Evolutionary conservation across 2,329 filamentous ascomycete species (phyloP).

Genomic region (Parastagonospora nodorum): DNA sequence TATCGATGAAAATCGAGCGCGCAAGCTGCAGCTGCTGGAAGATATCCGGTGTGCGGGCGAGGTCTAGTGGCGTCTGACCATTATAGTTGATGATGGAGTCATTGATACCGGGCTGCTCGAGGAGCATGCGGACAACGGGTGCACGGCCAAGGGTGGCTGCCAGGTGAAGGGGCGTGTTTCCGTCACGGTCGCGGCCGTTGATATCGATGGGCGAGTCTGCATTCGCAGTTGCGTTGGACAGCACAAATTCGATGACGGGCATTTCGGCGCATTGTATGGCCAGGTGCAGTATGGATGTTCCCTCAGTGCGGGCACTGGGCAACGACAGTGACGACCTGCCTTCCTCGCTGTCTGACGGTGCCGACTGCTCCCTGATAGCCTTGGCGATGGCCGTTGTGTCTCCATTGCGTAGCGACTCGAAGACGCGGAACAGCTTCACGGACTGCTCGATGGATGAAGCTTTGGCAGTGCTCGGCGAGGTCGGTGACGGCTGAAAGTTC

Average conservation of each 20-base stretch:
- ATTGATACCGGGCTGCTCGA: conserved; percentile 84
- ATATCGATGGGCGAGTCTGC: conserved; percentile 73
- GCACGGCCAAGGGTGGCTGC: conserved; percentile 82
- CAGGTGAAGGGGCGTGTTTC: conserved; percentile 90
- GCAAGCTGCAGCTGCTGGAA: conserved; percentile 93
- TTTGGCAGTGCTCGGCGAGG: conserved; percentile 37
- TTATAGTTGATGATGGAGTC: conserved; percentile 85
- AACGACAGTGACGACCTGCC: conserved; percentile 57
- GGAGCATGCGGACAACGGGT: conserved; percentile 78
- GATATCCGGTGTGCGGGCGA: conserved; percentile 90
- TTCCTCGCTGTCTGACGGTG: conserved; percentile 54
- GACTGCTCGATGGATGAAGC: conserved; percentile 78
- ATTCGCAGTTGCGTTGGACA: conserved; percentile 63
- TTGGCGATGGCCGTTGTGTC: conserved; percentile 90
- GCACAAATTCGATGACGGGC: conserved; percentile 90
- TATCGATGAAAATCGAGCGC: conserved; percentile 86
- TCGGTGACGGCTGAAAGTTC: conserved; percentile 21
- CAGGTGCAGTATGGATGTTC: conserved; percentile 89
- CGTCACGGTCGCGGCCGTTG: conserved; percentile 89
- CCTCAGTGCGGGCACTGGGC: conserved; percentile 61
- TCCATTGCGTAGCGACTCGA: conserved; percentile 87
- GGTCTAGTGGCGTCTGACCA: conserved; percentile 82
- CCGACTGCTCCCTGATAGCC: conserved; percentile 71
- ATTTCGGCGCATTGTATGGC: conserved; percentile 95
- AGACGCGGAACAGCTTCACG: conserved; percentile 89